phyloP scores from a whole-genome alignment of 73 alveolate species.

The Paramecium primaurelia region DNA sequence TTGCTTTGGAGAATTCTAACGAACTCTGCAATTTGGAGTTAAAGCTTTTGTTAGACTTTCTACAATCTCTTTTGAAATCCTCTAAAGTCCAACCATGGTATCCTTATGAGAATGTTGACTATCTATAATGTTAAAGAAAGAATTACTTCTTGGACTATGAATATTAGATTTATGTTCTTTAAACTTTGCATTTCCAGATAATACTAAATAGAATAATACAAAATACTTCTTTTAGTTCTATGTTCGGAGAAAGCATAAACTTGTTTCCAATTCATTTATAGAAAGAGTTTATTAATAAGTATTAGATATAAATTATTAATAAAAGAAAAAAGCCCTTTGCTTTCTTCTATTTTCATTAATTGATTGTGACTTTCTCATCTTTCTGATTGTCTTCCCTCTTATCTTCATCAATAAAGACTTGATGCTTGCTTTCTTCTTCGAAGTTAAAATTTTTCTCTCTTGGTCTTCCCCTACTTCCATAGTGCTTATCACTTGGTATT shows the following conservation, averaged over 20 bases:
- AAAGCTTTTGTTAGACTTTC: conserved; percentile 21
- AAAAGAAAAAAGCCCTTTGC: background rate
- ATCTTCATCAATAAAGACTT: conserved; percentile 38
- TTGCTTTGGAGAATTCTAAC: background rate
- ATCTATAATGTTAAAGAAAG: background rate
- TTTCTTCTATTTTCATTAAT: conserved; percentile 6
- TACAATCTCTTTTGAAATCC: background rate
- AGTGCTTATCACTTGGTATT: conserved; percentile 31
- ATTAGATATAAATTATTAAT: conserved; percentile 13
- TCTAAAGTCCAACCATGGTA: background rate
- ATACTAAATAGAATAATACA: background rate
- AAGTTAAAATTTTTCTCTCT: background rate
- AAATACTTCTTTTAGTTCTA: background rate
- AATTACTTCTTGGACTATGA: background rate
- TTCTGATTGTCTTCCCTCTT: conserved; percentile 1
- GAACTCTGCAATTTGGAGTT: conserved; percentile 33
- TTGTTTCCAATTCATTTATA: conserved; percentile 6
- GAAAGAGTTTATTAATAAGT: background rate
- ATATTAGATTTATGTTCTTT: background rate
- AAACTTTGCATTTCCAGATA: background rate
- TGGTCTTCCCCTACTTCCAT: conserved; percentile 37
- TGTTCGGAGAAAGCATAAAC: background rate
- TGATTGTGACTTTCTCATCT: background rate
- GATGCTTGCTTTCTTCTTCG: conserved; percentile 11
- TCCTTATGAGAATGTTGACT: background rate